Base-by-base conservation (phyloP, 805 yeast species). In the Phaffomyces antillensis region DNA sequence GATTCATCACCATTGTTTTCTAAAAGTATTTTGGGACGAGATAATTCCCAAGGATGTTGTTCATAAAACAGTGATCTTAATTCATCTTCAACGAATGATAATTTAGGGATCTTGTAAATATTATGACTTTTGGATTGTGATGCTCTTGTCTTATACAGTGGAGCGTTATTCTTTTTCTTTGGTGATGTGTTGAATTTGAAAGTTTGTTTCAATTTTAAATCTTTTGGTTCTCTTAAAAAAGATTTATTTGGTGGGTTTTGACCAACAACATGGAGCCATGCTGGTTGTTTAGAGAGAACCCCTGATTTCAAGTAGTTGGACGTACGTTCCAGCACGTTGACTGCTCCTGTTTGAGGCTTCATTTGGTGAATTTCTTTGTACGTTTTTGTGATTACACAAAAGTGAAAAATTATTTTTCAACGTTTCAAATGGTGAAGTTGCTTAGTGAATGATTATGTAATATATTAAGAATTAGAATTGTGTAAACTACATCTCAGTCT, bases 1-100 rank as follows among this genome's bases (percentile, higher is more conserved):
- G 63, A 56, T 39, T 84, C 87, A 37, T 73, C 69, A 8, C 85
- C 86, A 33, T 73, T 72, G 56, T 80, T 85, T 63, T 93, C 99
- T 39, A 89, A 73, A 52, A 93, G 66, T 26, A 79, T 73, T 61
- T 86, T 86, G 13, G 98, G 96, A 54, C 95, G 77, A 2, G 98
- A 87, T 43, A 90, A 70, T 66, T 93, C 99, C 99, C 99, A 93
- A 7, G 99, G 99, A 65, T 93, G 99, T 61, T 90, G 96, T 47
- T 80, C 79, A 64, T 83, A 91, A 59, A 93, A 93, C 23, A 85
- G 70, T 39, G 76, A 72, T 68, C 99, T 79, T 54, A 93, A 66
- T 55, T 83, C 79, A 65, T 93, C 99, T 64, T 91, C 75, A 6
- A 68, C 59, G 46, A 57, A 68, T 23, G 51, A 52, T 34, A 68